Percentiles rank a stretch among this genome's conserved stretches.
phyloP scores from a whole-genome alignment of 257 asterid species.

The Fraxinus americana region DNA sequence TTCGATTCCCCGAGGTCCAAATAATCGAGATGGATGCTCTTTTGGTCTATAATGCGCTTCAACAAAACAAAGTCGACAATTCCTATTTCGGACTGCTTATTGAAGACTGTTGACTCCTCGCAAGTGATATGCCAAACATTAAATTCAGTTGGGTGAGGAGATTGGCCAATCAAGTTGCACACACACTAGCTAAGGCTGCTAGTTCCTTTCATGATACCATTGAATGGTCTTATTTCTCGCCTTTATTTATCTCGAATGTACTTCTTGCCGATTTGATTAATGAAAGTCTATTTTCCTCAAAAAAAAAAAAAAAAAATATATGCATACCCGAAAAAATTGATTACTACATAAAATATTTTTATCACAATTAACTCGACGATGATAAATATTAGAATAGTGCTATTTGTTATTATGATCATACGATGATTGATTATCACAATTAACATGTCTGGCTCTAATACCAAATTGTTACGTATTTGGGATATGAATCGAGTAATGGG shows the following conservation, averaged over 20 bases:
- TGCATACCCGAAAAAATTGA: too few species aligned
- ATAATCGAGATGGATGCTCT: neutral
- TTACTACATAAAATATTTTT: too few species aligned
- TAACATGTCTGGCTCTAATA: too few species aligned
- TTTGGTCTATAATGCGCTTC: too few species aligned
- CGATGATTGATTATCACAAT: too few species aligned
- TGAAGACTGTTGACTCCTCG: neutral
- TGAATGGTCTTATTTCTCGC: neutral
- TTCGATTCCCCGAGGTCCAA: neutral
- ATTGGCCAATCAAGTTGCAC: neutral
- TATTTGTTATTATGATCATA: too few species aligned
- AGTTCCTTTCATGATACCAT: neutral
- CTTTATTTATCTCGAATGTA: neutral
- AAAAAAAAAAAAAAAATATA: too few species aligned
- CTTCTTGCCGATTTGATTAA: neutral
- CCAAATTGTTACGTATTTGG: conserved; percentile 11
- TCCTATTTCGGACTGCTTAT: too few species aligned
- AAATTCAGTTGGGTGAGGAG: neutral
- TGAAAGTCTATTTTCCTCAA: neutral
- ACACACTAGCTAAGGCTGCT: neutral
- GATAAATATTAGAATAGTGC: too few species aligned
- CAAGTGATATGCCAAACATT: neutral
- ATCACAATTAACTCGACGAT: too few species aligned
- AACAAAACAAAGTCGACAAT: too few species aligned
- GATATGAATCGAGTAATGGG: too few species aligned